Evolutionary conservation across 148 eudicot genomes (phyloP), one percentile per base, ranked within the genome.

Genomic region (Pharnaceum exiguum): DNA sequence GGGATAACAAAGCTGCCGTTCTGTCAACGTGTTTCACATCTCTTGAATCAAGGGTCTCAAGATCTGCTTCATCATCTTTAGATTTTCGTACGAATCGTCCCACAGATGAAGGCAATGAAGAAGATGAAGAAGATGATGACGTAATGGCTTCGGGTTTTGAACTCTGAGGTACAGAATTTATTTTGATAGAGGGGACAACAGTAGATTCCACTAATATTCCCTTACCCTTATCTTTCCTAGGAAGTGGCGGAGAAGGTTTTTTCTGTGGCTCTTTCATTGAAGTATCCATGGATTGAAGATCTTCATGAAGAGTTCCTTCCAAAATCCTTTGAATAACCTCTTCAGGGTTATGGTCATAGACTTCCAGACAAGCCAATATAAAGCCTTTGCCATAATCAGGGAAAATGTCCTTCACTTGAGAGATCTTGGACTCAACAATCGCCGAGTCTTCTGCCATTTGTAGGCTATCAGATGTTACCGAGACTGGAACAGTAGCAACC

Each of bases 331-430:
- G 95, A 62, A 93, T 93, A 17, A 88, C 98, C 66, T 85, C 95
- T 71, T 93, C 98, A 10, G 86, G 82, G 68, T 85, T 76, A 38
- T 85, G 84, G 80, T 85, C 82, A 68, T 93, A 93, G 24, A 73
- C 90, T 66, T 93, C 88, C 30, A 93, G 90, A 63, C 98, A 93
- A 28, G 96, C 96, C 55, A 79, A 76, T 43, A 93, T 61, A 70
- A 79, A 93, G 13, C 98, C 98, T 43, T 77, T 81, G 7, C 98
- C 98, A 62, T 81, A 93, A 53, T 93, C 88, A 30, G 98, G 98
- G 72, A 93, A 85, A 46, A 93, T 67, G 62, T 93, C 98, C 59
- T 71, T 88, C 70, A 93, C 82, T 77, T 93, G 98, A 71, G 90
- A 88, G 36, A 93, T 79, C 78, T 79, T 88, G 12, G 98, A 93